phyloP scores from a whole-genome alignment of 768 basidiomycete species.

The Naganishia vishniacii region DNA sequence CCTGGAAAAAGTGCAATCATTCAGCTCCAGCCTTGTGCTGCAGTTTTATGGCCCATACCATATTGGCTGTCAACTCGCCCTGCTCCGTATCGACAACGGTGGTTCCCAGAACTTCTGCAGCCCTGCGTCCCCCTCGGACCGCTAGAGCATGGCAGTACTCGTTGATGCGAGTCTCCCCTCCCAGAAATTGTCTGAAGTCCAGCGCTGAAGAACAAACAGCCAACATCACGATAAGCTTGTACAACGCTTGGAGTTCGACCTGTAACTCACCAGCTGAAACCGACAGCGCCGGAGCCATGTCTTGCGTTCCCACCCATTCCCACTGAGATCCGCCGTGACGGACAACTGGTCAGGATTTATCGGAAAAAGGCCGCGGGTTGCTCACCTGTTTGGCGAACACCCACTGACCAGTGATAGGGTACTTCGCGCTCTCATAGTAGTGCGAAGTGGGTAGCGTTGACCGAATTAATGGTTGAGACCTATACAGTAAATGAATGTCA shows the following conservation, averaged over 20 bases:
- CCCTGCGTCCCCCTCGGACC: constrained; percentile 58
- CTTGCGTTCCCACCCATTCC: constrained; percentile 42
- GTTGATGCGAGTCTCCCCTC: constrained; percentile 69
- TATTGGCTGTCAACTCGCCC: constrained; percentile 60
- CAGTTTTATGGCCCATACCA: constrained; percentile 54
- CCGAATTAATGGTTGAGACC: constrained; percentile 23
- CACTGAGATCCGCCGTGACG: constrained; percentile 30
- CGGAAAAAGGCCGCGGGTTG: neutral
- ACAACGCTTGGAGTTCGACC: neutral
- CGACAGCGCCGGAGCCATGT: constrained; percentile 40
- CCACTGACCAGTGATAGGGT: constrained; percentile 34
- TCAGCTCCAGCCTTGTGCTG: neutral
- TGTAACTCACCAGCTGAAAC: constrained; percentile 1
- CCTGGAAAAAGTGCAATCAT: constrained; percentile 25
- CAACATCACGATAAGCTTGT: neutral
- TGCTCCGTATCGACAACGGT: constrained; percentile 58
- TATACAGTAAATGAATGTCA: neutral
- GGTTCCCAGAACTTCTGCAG: constrained; percentile 63
- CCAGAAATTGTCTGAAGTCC: constrained; percentile 66
- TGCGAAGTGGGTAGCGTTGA: constrained; percentile 39
- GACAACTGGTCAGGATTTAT: neutral
- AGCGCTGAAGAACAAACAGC: too few species aligned
- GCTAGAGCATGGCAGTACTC: constrained; percentile 67
- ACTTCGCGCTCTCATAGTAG: constrained; percentile 38
- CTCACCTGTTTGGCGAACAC: constrained; percentile 25